phyloP scores from a whole-genome alignment of 176 grass and related monocot genomes.

The Chloris gayana region DNA sequence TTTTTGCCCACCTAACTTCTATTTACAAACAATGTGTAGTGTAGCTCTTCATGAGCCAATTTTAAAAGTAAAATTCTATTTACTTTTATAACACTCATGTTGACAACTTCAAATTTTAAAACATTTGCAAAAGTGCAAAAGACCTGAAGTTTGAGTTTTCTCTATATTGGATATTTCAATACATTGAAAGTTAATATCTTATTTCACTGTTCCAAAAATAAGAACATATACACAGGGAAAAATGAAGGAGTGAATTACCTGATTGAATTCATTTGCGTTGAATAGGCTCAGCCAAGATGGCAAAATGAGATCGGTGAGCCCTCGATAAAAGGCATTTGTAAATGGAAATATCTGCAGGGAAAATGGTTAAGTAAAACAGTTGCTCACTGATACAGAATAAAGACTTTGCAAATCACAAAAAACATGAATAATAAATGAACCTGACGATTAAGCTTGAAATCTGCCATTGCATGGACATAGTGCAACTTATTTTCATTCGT shows the following conservation, averaged over 20 bases:
- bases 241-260: conserved; percentile 52
- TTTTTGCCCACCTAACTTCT: conserved; percentile 4
- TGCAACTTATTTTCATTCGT: conserved; percentile 95
- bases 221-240: neutral
- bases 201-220: neutral
- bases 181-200: neutral
- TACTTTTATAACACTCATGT: neutral
- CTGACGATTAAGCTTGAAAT: conserved; percentile 94
- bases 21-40: neutral
- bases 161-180: conserved; percentile 4
- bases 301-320: conserved; percentile 83
- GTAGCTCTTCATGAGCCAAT: neutral
- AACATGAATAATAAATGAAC: conserved; percentile 40
- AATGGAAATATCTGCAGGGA: conserved; percentile 85
- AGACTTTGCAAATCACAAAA: conserved; percentile 12
- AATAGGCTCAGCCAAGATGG: conserved; percentile 95
- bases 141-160: neutral
- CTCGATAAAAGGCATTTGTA: conserved; percentile 97
- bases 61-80: neutral
- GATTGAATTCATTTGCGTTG: conserved; percentile 99
- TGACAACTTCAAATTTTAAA: conserved; percentile 1
- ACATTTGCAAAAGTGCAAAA: neutral
- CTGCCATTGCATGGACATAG: conserved; percentile 96
- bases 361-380: conserved; percentile 8
- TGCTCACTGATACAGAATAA: conserved; percentile 19